Evolutionary conservation across 2,329 filamentous ascomycete species (phyloP).

Genomic region (Paraconiothyrium sp.): DNA sequence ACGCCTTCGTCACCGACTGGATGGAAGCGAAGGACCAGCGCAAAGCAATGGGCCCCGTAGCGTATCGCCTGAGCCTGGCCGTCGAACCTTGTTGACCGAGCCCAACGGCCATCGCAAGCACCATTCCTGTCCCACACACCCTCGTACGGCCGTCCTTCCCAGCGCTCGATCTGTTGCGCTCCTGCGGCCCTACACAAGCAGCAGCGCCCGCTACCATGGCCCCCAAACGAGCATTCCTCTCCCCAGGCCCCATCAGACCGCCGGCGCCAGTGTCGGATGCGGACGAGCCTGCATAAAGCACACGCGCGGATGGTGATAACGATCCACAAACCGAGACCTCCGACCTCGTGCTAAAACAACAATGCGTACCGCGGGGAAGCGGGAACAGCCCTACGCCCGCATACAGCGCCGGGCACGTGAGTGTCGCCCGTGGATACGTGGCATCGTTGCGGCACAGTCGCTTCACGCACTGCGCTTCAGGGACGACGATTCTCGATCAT

Average conservation of each 20-base stretch:
- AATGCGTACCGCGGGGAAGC: constrained; percentile 42
- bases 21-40: constrained; percentile 45
- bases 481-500: background rate
- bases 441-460: background rate
- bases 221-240: background rate
- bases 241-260: background rate
- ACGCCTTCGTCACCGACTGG: constrained; percentile 39
- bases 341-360: constrained; percentile 19
- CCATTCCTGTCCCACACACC: background rate
- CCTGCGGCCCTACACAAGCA: background rate
- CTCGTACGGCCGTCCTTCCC: background rate
- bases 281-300: constrained; percentile 30
- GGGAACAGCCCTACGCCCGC: constrained; percentile 30
- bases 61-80: constrained; percentile 29
- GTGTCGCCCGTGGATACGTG: constrained; percentile 3
- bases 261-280: constrained; percentile 27
- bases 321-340: constrained; percentile 28
- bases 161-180: background rate
- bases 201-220: background rate
- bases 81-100: constrained; percentile 24
- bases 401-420: constrained; percentile 30
- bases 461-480: constrained; percentile 1
- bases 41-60: constrained; percentile 37
- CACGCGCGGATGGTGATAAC: constrained; percentile 25
- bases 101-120: constrained; percentile 8